phyloP scores from a whole-genome alignment of 306 rosid genomes.

The Ormosia semicastrata region DNA sequence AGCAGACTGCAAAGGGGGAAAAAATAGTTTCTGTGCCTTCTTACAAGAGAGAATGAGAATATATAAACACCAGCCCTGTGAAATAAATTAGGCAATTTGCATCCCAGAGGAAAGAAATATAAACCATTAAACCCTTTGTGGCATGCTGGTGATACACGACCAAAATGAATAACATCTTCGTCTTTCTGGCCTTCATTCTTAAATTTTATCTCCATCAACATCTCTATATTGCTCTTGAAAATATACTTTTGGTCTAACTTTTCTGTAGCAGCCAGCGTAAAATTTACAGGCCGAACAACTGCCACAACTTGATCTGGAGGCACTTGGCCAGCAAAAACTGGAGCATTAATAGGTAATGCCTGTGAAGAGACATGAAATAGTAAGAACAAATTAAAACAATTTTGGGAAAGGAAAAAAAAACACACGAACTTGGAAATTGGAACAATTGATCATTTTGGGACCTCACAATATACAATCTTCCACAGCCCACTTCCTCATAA shows the following conservation, averaged over 20 bases:
- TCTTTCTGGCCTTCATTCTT: not conserved
- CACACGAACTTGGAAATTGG: not conserved
- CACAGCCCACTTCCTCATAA: not conserved
- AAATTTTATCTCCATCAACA: conserved; percentile 34
- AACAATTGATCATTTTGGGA: not conserved
- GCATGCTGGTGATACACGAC: conserved; percentile 11
- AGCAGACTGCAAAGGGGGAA: not conserved
- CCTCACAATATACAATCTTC: not conserved
- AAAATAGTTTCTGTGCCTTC: not conserved
- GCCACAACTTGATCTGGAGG: conserved; percentile 41
- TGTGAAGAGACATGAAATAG: not conserved
- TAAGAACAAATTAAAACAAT: not conserved
- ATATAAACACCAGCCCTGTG: conserved; percentile 32
- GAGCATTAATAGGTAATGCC: conserved; percentile 30
- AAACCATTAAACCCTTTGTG: conserved; percentile 37
- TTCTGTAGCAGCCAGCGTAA: not conserved
- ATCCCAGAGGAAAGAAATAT: conserved; percentile 35
- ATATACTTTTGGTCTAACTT: conserved; percentile 40
- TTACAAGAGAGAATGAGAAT: conserved; percentile 49
- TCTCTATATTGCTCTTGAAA: conserved; percentile 23
- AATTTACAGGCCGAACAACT: conserved; percentile 38
- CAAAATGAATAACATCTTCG: not conserved
- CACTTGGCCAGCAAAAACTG: conserved; percentile 37
- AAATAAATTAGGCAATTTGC: conserved; percentile 21
- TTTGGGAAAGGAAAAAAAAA: not conserved